A percentile compares a stretch with the other conserved stretches of the same genome.
phyloP scores from a whole-genome alignment of 768 basidiomycete genomes.

The Auricularia sp. region DNA sequence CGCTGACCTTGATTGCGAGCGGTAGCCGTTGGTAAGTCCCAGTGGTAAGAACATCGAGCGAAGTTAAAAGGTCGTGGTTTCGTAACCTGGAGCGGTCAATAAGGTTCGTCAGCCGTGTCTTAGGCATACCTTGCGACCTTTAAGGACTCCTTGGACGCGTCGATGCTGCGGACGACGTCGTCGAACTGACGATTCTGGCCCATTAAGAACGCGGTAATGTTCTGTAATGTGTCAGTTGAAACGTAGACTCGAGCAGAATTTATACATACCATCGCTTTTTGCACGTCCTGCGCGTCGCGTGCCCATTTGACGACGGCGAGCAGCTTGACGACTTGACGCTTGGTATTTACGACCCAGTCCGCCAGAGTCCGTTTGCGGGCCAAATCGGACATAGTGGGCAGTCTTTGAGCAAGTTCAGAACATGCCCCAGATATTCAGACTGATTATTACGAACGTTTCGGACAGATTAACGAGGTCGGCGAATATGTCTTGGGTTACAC shows the following conservation, averaged over 20 bases:
- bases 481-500: slow-evolving; percentile 70
- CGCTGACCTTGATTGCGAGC: slow-evolving; percentile 48
- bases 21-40: slow-evolving; percentile 84
- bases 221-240: slow-evolving; percentile 33
- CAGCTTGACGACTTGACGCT: slow-evolving; percentile 83
- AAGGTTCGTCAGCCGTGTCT: neutral
- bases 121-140: slow-evolving; percentile 62
- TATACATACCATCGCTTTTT: slow-evolving; percentile 68
- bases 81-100: slow-evolving; percentile 46
- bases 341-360: slow-evolving; percentile 84
- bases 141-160: slow-evolving; percentile 56
- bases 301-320: slow-evolving; percentile 85
- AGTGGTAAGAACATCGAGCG: slow-evolving; percentile 77
- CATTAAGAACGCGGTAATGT: slow-evolving; percentile 80
- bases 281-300: slow-evolving; percentile 70
- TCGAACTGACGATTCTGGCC: slow-evolving; percentile 81
- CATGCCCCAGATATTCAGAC: neutral
- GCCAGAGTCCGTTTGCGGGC: slow-evolving; percentile 74
- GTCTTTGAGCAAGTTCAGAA: slow-evolving; percentile 25
- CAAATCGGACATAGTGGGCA: slow-evolving; percentile 75
- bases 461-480: slow-evolving; percentile 73
- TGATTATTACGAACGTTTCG: slow-evolving; percentile 57
- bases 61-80: slow-evolving; percentile 89
- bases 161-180: slow-evolving; percentile 50
- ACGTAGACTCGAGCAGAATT: neutral